These are phyloP conservation scores for Colletotrichum endophyticum DNA, from an alignment of 2,329 filamentous ascomycete species.

Conservation along the genomic window DNA sequence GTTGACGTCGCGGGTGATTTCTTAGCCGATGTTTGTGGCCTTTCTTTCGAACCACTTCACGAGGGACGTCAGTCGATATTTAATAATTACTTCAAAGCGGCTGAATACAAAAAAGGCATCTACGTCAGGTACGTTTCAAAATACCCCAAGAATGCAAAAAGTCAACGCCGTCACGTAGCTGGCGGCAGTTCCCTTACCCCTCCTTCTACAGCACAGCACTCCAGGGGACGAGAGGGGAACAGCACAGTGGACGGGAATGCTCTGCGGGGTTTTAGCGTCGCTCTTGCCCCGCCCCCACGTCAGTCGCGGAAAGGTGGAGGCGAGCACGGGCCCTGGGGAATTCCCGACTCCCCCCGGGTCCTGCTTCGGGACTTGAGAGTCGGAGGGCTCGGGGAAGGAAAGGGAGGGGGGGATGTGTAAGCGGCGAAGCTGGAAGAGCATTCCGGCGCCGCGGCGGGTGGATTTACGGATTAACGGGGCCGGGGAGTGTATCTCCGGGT, in stretches of 20 bases:
- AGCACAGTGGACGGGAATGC: neutral
- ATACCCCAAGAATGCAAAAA: neutral
- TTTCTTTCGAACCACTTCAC: neutral
- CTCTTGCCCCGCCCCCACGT: constrained; percentile 10
- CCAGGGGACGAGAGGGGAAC: neutral
- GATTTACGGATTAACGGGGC: neutral
- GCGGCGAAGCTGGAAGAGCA: neutral
- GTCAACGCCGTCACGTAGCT: neutral
- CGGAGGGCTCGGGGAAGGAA: neutral
- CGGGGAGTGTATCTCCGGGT: neutral
- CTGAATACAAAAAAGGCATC: neutral
- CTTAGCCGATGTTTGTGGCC: neutral
- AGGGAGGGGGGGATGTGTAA: neutral
- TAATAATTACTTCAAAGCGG: neutral
- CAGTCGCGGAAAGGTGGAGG: neutral
- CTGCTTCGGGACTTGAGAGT: neutral
- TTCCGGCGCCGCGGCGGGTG: neutral
- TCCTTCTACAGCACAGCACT: neutral
- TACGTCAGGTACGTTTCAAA: neutral
- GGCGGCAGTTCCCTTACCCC: neutral
- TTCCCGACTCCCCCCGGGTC: neutral
- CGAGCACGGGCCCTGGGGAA: neutral
- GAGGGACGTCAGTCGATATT: neutral
- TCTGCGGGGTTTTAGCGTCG: neutral
- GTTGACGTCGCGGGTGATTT: neutral